Base-by-base conservation (phyloP, 257 asterid genomes). In the Lavandula angustifolia region DNA sequence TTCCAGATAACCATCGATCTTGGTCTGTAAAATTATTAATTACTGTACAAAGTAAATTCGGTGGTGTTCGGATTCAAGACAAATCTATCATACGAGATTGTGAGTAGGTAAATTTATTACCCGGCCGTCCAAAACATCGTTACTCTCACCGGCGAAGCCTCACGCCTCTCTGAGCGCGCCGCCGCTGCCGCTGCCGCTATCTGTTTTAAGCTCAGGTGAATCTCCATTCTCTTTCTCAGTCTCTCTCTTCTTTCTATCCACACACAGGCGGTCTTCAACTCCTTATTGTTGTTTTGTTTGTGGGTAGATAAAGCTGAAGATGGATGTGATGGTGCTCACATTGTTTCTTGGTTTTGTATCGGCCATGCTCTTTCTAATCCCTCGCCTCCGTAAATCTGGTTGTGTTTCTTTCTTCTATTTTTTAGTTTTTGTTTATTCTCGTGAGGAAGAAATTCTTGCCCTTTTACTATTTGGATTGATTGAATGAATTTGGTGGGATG, bases 381-480 rank as follows among this genome's bases (percentile, higher is more conserved):
- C 89, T 18, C 83, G 76, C 38, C 72, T 85, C 37, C 85, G 86
- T 35, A 84, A 76, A 75, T 78, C 82, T 71, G 90, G 96, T 87
- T 48, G 44, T 67, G 42, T 53, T 17, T 7, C 16, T 18, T 40
- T 48, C 41, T 59, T 16, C 9, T 1, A 7, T 53, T 38, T 2
- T 50, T 41, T 12, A 7, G 22, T 43, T 51, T 34, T n/a, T n/a
- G n/a, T n/a, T n/a, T n/a, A n/a, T n/a, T n/a, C n/a, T n/a, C n/a
- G n/a, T n/a, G n/a, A n/a, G n/a, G n/a, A n/a, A 32, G 9, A 27
- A 49, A 7, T 67, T 43, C 18, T 55, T n/a, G 11, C n/a, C 37
- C 3, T 54, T 18, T 38, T 48, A 7, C 18, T 33, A 11, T 57
- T 34, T 68, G 3, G 43, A 17, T 42, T 56, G 68, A 35, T 72